phyloP scores from a whole-genome alignment of 2,329 filamentous ascomycete genomes.

The Ciborinia camelliae region DNA sequence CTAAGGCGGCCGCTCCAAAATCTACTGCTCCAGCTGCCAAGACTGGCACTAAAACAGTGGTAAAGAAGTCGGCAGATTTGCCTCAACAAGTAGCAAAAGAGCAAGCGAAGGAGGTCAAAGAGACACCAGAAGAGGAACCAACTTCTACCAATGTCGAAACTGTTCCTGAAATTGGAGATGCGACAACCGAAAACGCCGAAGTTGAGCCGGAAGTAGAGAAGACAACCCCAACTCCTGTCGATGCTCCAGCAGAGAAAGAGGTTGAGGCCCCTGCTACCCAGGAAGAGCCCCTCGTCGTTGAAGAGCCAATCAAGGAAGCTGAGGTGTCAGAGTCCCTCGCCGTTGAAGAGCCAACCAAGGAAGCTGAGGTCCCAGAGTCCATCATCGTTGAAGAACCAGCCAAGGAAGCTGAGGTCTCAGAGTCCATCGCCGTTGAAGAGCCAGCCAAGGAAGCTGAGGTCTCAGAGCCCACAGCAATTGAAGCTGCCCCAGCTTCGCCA shows the following conservation, averaged over 20 bases:
- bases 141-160: constrained; percentile 28
- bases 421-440: neutral
- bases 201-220: constrained; percentile 10
- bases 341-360: too few relatives aligned
- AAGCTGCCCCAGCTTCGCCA: too few relatives aligned
- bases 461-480: neutral
- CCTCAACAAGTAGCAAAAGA: constrained; percentile 21
- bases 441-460: neutral
- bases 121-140: constrained; percentile 25
- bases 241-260: constrained; percentile 1
- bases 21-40: constrained; percentile 7
- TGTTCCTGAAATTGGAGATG: constrained; percentile 24
- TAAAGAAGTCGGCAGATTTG: constrained; percentile 25
- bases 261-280: neutral
- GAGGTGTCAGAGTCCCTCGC: neutral
- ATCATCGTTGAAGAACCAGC: constrained; percentile 5
- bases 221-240: neutral
- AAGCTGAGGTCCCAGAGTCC: neutral
- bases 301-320: constrained; percentile 4
- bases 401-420: constrained; percentile 20
- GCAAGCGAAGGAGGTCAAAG: constrained; percentile 20
- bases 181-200: constrained; percentile 20
- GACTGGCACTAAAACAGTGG: constrained; percentile 14
- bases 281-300: neutral
- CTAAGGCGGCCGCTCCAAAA: constrained; percentile 19